These are phyloP conservation scores for Populus hybrid DNA, from an alignment of 441 rosid species.

Conservation along the genomic window DNA sequence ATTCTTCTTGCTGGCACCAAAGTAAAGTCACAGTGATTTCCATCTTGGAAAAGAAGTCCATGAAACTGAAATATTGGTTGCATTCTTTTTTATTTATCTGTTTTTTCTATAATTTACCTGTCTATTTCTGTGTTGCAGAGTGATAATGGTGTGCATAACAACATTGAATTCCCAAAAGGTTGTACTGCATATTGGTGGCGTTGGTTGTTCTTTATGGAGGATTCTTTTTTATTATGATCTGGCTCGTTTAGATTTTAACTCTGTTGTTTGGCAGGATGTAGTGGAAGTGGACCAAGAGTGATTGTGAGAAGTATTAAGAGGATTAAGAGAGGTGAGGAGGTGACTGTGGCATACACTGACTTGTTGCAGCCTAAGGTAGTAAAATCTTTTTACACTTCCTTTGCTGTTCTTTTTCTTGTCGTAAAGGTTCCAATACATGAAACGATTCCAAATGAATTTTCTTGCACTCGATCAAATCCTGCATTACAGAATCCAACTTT, in stretches of 20 bases:
- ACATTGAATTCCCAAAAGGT: constrained; percentile 32
- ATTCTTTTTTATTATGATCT: background rate
- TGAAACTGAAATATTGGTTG: background rate
- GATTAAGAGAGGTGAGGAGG: constrained; percentile 56
- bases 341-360: constrained; percentile 71
- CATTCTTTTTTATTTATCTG: too few species aligned
- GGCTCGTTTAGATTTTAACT: background rate
- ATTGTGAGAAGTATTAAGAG: constrained; percentile 57
- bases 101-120: background rate
- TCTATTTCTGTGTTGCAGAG: constrained; percentile 33
- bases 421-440: background rate
- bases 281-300: constrained; percentile 50
- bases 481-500: background rate
- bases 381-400: background rate
- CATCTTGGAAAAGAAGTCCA: background rate
- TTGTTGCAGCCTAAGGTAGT: constrained; percentile 71
- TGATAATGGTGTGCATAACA: constrained; percentile 18
- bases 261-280: constrained; percentile 17
- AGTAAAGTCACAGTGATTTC: constrained; percentile 11
- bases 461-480: background rate
- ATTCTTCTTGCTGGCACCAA: constrained; percentile 30
- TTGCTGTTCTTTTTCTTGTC: background rate
- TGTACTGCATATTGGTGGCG: background rate
- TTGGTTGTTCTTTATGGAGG: background rate
- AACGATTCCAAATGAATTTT: background rate